Conservation (phyloP, 352 stramenopile genomes). For the Pythium utonaiense region DNA sequence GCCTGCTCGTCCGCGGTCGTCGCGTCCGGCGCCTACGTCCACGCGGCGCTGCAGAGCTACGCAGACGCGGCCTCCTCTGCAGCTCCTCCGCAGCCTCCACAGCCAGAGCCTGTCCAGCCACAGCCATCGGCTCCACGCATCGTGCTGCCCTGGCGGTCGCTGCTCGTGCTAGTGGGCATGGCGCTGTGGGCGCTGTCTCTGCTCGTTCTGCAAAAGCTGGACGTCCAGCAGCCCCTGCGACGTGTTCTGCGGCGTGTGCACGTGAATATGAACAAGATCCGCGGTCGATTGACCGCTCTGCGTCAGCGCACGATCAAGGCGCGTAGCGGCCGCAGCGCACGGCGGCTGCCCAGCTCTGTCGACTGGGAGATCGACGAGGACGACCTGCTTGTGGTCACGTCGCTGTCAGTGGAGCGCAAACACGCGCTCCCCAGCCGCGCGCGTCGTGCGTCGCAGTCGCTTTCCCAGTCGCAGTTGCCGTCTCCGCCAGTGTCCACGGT, state of each 20-base stretch:
- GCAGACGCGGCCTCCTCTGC: slow-evolving; percentile 9
- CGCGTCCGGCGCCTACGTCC: slow-evolving; percentile 66
- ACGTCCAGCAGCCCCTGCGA: slow-evolving; percentile 39
- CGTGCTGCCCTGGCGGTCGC: slow-evolving; percentile 37
- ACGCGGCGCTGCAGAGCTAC: slow-evolving; percentile 44
- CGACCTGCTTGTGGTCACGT: slow-evolving; percentile 70
- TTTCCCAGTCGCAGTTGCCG: neutral
- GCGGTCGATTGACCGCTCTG: neutral
- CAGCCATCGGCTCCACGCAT: slow-evolving; percentile 18
- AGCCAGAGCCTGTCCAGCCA: neutral
- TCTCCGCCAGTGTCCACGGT: slow-evolving; percentile 4
- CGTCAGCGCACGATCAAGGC: slow-evolving; percentile 1
- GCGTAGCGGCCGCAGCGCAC: slow-evolving; percentile 18
- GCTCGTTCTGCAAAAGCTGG: slow-evolving; percentile 42
- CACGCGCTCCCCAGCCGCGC: slow-evolving; percentile 7
- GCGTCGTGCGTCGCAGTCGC: neutral
- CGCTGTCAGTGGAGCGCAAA: slow-evolving; percentile 54
- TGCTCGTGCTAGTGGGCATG: slow-evolving; percentile 39
- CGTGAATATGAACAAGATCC: neutral
- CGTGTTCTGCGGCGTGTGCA: neutral
- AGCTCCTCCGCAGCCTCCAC: neutral
- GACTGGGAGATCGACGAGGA: slow-evolving; percentile 56
- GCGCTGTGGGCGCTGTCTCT: slow-evolving; percentile 41
- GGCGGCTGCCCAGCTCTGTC: slow-evolving; percentile 24
- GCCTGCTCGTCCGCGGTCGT: slow-evolving; percentile 66